Base-by-base conservation (phyloP, 2,329 filamentous ascomycete genomes). In the Cytospora schulzeri region DNA sequence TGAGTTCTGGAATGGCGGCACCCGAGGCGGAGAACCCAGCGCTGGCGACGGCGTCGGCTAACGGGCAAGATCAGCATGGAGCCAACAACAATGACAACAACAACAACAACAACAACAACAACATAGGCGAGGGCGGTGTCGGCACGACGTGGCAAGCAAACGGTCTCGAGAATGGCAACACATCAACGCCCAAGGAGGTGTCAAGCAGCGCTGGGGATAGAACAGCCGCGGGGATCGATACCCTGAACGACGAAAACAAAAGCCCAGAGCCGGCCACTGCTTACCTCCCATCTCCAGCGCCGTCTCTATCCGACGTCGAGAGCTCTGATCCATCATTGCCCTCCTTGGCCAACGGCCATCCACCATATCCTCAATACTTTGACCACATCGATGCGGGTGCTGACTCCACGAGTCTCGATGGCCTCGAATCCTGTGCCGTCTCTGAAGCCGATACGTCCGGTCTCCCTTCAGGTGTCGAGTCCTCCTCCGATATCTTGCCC, bases 401-500 rank as follows among this genome's bases (percentile, higher is more conserved):
- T 6, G 57, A 55, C n/a, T n/a, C 48, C 38, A 28, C 41, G 14
- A 33, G 56, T 11, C 48, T 63, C 48, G 60, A 65, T 24, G 55
- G 63, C 56, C 31, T 67, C 17, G 15, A 55, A 22, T 65, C 62
- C 7, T 67, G 62, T 22, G 65, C 65, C 38, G 65, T 67, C 22
- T 67, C 65, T 31, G 65, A 67, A 38, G 55, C 65, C n/a, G 65
- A 67, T 24, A 65, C 65, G 14, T 64, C 63, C 12, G 65, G 55
- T 12, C 41, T 54, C 22, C 57, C 50, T 17, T 65, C 62, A 22
- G 62, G 62, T 22, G 17, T 67, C 19, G 65, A 62, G 11, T 62
- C 62, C 3, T 67, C 62, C 9, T 57, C 55, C n/a, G 62, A 67
- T 19, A 38, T 29, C 50, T 26, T 62, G 24, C 33, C 59, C 51